These are phyloP conservation scores for Termitomyces sp. DNA, from an alignment of 768 basidiomycete genomes.

Conservation along the genomic window DNA sequence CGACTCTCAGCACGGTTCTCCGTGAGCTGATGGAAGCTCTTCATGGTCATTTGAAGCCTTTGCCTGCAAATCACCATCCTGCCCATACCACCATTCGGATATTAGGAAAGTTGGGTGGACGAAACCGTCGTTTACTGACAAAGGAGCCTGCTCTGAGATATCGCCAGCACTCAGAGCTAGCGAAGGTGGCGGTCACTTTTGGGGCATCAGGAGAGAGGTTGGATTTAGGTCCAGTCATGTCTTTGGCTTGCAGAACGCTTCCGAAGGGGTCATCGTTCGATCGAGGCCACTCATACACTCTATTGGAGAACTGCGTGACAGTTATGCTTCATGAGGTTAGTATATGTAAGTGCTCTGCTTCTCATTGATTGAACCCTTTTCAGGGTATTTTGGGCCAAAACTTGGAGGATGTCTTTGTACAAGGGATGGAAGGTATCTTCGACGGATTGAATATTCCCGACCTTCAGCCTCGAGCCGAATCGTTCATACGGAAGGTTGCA, in stretches of 20 bases:
- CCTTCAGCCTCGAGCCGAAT: conserved; percentile 60
- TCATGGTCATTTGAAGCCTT: conserved; percentile 83
- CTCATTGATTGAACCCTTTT: background rate
- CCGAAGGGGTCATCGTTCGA: conserved; percentile 42
- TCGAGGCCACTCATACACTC: conserved; percentile 56
- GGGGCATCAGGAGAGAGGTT: conserved; percentile 58
- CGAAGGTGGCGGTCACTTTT: conserved; percentile 71
- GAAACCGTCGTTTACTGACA: conserved; percentile 82
- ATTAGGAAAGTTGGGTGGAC: conserved; percentile 91
- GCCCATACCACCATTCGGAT: conserved; percentile 95
- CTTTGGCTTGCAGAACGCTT: conserved; percentile 61
- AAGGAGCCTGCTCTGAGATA: conserved; percentile 76
- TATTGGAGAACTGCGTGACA: conserved; percentile 66
- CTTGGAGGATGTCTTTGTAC: conserved; percentile 66
- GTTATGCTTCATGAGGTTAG: conserved; percentile 72
- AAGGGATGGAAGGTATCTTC: conserved; percentile 69
- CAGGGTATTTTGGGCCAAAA: conserved; percentile 73
- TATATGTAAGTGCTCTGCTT: background rate
- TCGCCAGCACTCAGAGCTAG: conserved; percentile 61
- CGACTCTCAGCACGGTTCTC: conserved; percentile 87
- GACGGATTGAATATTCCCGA: conserved; percentile 70
- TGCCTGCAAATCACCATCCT: conserved; percentile 84
- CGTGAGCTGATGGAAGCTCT: conserved; percentile 93
- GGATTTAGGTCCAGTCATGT: conserved; percentile 59
- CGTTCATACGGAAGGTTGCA: conserved; percentile 65